Conservation (phyloP, 768 basidiomycete genomes). For the Hygrocybe punicea region DNA sequence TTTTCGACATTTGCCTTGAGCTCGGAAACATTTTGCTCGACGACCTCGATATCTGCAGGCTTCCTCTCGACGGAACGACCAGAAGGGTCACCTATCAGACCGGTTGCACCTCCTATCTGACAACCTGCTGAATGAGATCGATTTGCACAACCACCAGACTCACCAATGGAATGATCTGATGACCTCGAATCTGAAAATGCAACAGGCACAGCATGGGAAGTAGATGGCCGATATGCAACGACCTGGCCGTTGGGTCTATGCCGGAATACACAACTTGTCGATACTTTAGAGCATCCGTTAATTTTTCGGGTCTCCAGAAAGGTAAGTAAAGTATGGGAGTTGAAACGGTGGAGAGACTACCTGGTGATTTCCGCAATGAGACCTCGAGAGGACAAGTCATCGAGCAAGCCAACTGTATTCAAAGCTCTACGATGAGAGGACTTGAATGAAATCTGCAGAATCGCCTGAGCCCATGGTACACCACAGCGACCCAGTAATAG, state of each 20-base stretch:
- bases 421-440: neutral
- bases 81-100: conserved; percentile 95
- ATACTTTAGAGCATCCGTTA: conserved; percentile 35
- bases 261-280: conserved; percentile 75
- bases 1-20: conserved; percentile 62
- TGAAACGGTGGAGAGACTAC: conserved; percentile 18
- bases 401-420: conserved; percentile 26
- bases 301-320: conserved; percentile 38
- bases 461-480: neutral
- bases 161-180: conserved; percentile 79
- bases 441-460: neutral
- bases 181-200: conserved; percentile 86
- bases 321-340: neutral
- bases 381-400: conserved; percentile 45
- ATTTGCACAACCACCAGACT: conserved; percentile 27
- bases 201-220: conserved; percentile 82
- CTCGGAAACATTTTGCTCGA: conserved; percentile 60
- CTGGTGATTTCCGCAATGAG: conserved; percentile 49
- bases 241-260: conserved; percentile 86
- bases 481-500: too few relatives aligned
- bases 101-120: conserved; percentile 95
- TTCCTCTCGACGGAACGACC: conserved; percentile 81
- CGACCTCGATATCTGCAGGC: conserved; percentile 54
- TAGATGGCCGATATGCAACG: conserved; percentile 92
- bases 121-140: neutral